These are phyloP conservation scores for Micractinium sp. DNA, from an alignment of 139 green algal genomes.

Conservation along the genomic window DNA sequence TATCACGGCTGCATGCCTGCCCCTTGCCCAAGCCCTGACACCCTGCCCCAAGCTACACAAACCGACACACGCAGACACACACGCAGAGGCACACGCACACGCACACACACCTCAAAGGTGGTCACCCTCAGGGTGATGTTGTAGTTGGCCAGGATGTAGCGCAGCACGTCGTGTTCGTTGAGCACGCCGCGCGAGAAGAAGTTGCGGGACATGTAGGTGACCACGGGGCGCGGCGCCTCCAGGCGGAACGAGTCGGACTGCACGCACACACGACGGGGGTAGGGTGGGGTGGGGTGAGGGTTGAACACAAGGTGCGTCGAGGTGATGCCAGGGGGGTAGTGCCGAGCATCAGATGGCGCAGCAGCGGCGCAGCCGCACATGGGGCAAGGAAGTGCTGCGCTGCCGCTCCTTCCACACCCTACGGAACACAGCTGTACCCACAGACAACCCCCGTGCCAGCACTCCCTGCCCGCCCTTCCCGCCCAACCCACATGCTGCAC, in stretches of 20 bases:
- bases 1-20: too few relatives aligned
- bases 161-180: conserved; percentile 48
- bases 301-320: too few relatives aligned
- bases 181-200: conserved; percentile 50
- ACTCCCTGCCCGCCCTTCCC: too few relatives aligned
- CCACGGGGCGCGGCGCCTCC: conserved; percentile 43
- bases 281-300: not conserved
- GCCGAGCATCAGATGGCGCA: too few relatives aligned
- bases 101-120: conserved; percentile 40
- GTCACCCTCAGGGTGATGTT: conserved; percentile 54
- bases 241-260: conserved; percentile 2
- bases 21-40: too few relatives aligned
- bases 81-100: not conserved
- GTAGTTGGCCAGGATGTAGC: conserved; percentile 46
- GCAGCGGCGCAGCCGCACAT: too few relatives aligned
- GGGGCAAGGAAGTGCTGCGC: too few relatives aligned
- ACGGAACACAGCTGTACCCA: too few relatives aligned
- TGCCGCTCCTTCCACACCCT: not conserved
- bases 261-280: not conserved
- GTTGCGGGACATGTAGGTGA: conserved; percentile 55
- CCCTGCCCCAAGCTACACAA: too few relatives aligned
- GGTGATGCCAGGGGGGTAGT: too few relatives aligned
- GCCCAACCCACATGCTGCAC: not conserved
- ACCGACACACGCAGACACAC: too few relatives aligned
- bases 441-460: too few relatives aligned